Evolutionary conservation across 23 red algal species (phyloP).

Genomic region (Agarophyton chilense): DNA sequence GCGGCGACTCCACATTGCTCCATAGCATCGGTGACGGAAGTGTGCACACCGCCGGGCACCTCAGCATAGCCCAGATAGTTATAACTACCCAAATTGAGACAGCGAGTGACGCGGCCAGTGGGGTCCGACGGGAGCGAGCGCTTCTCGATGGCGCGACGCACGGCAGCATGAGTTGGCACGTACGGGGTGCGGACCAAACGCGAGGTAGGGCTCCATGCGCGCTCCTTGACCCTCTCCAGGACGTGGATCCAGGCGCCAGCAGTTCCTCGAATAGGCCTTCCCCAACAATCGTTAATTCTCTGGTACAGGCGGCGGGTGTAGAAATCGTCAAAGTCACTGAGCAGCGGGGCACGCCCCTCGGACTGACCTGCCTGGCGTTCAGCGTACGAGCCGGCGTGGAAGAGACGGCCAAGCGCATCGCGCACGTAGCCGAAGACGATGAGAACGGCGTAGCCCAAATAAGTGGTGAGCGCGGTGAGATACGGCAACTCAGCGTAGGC

Average conservation of each 20-base stretch:
- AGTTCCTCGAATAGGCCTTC: conserved; percentile 83
- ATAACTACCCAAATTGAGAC: conserved; percentile 94
- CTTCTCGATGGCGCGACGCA: background rate
- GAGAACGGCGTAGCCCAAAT: conserved; percentile 88
- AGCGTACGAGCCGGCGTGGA: conserved; percentile 38
- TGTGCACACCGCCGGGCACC: conserved; percentile 93
- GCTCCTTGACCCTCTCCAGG: conserved; percentile 64
- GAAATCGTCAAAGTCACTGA: conserved; percentile 96
- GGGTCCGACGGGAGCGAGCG: conserved; percentile 14
- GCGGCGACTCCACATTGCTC: conserved; percentile 68
- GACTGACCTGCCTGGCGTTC: background rate
- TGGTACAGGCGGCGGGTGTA: conserved; percentile 96
- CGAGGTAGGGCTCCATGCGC: conserved; percentile 40
- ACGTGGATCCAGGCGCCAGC: conserved; percentile 95
- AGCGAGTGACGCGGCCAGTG: conserved; percentile 37
- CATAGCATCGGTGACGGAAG: conserved; percentile 70
- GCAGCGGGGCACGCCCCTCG: conserved; percentile 72
- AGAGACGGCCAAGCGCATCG: conserved; percentile 61
- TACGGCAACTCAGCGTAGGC: conserved; percentile 45
- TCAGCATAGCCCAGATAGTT: conserved; percentile 99
- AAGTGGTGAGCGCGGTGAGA: conserved; percentile 68
- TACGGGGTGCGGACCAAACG: conserved; percentile 21
- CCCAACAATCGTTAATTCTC: conserved; percentile 96
- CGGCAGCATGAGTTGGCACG: conserved; percentile 1
- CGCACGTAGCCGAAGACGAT: conserved; percentile 88